A percentile compares a stretch with the other conserved stretches of the same genome.
phyloP scores from a whole-genome alignment of 257 asterid genomes.

The Lithospermum erythrorhizon region DNA sequence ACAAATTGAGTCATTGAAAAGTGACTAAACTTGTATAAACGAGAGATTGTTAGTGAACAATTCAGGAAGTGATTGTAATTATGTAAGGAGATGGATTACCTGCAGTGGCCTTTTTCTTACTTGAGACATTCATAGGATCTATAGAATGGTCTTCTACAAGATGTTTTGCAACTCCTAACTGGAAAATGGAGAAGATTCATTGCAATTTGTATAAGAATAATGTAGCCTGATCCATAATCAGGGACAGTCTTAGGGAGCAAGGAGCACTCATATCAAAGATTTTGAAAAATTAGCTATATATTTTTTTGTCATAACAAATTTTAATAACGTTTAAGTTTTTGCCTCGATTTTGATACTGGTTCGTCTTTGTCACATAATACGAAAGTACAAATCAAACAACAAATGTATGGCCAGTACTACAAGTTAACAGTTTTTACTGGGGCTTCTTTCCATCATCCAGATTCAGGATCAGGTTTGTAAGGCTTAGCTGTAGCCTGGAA shows the following conservation, averaged over 20 bases:
- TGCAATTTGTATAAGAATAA: slow-evolving; percentile 5
- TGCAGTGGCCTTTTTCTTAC: slow-evolving; percentile 24
- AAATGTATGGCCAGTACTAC: slow-evolving; percentile 34
- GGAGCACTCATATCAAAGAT: no score
- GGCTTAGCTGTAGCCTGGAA: slow-evolving; percentile 56
- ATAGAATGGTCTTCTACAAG: slow-evolving; percentile 20
- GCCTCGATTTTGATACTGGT: no score
- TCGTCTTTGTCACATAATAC: neutral
- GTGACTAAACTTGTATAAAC: no score
- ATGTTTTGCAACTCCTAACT: slow-evolving; percentile 25
- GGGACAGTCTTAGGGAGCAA: no score
- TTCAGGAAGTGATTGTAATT: no score
- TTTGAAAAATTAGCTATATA: no score
- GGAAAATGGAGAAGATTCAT: slow-evolving; percentile 12
- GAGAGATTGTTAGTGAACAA: no score
- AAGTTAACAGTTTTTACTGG: slow-evolving; percentile 73
- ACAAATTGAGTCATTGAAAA: slow-evolving; percentile 1
- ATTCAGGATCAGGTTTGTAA: slow-evolving; percentile 20
- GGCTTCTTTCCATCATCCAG: slow-evolving; percentile 64
- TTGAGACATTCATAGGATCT: slow-evolving; percentile 23
- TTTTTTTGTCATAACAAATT: no score
- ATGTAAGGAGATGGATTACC: no score
- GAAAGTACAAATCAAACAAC: neutral
- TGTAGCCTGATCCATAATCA: no score
- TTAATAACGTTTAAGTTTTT: no score